Percentiles rank a stretch among this genome's conserved stretches.
These are phyloP conservation scores for Populus davidiana DNA, from an alignment of 345 rosid genomes.

Conservation along the genomic window DNA sequence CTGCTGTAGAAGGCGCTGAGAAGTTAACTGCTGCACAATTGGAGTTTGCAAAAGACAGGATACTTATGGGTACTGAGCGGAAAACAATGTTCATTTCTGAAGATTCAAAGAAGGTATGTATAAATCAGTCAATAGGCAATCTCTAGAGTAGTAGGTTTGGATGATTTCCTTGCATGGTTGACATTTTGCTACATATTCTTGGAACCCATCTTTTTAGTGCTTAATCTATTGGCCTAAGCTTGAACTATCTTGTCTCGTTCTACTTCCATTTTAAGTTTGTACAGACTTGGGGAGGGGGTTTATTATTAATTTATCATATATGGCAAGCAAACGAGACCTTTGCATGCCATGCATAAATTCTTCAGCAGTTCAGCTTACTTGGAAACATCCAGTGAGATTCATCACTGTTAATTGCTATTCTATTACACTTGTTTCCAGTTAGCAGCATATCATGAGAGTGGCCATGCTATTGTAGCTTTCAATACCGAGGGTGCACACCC, in stretches of 20 bases:
- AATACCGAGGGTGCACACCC: constrained; percentile 92
- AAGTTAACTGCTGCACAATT: constrained; percentile 65
- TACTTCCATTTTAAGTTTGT: not conserved
- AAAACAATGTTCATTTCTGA: constrained; percentile 94
- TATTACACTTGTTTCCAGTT: constrained; percentile 44
- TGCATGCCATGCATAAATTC: not conserved
- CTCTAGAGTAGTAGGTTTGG: not conserved
- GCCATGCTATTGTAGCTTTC: constrained; percentile 94
- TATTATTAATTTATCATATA: not conserved
- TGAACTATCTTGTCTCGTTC: not conserved
- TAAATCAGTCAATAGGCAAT: not conserved
- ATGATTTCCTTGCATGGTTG: not conserved
- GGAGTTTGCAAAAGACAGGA: constrained; percentile 94
- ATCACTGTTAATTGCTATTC: constrained; percentile 13
- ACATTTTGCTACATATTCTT: not conserved
- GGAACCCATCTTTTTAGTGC: not conserved
- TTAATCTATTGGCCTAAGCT: not conserved
- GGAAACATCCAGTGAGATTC: not conserved
- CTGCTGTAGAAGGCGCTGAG: constrained; percentile 95
- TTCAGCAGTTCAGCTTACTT: not conserved
- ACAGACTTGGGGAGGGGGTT: not conserved
- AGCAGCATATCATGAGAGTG: constrained; percentile 98
- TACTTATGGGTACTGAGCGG: constrained; percentile 95
- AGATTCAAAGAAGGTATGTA: constrained; percentile 87
- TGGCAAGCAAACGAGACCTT: not conserved